Conservation (phyloP, 2,329 filamentous ascomycete genomes). For the Fusarium sp. region DNA sequence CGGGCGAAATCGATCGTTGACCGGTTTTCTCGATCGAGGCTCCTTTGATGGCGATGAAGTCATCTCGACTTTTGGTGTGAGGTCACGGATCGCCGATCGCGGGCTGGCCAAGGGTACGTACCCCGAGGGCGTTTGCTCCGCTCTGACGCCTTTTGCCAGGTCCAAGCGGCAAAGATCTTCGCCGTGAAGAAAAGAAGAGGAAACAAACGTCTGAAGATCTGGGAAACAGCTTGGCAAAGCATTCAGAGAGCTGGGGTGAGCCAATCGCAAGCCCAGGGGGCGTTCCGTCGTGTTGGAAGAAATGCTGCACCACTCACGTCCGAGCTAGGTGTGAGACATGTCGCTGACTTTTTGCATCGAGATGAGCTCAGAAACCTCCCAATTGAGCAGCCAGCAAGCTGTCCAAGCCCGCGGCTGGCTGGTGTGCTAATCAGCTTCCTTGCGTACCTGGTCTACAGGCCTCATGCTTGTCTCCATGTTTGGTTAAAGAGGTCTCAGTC, state of each 20-base stretch:
- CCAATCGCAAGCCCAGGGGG: background rate
- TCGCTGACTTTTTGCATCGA: slow-evolving; percentile 1
- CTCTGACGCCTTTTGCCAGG: slow-evolving; percentile 25
- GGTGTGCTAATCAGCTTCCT: background rate
- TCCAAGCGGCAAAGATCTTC: slow-evolving; percentile 6
- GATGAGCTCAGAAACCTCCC: background rate
- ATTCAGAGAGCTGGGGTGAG: background rate
- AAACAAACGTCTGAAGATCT: background rate
- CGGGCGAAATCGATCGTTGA: slow-evolving; percentile 27
- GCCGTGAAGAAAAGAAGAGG: background rate
- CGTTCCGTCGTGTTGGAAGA: background rate
- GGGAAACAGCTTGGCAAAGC: slow-evolving; percentile 8
- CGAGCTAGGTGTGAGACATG: slow-evolving; percentile 2
- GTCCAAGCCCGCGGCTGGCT: slow-evolving; percentile 6
- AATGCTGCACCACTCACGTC: background rate
- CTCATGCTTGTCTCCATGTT: background rate
- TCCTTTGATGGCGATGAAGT: slow-evolving; percentile 39
- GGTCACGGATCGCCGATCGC: slow-evolving; percentile 36
- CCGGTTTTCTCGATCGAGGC: slow-evolving; percentile 36
- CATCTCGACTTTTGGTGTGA: slow-evolving; percentile 32
- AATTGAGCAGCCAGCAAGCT: background rate
- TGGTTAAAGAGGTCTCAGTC: background rate
- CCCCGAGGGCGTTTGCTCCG: slow-evolving; percentile 22
- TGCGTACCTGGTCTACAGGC: background rate
- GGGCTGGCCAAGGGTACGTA: slow-evolving; percentile 24